A percentile compares a stretch with the other conserved stretches of the same genome.
Conservation (phyloP, 1,284 basidiomycete species). For the Inonotus obliquus region DNA sequence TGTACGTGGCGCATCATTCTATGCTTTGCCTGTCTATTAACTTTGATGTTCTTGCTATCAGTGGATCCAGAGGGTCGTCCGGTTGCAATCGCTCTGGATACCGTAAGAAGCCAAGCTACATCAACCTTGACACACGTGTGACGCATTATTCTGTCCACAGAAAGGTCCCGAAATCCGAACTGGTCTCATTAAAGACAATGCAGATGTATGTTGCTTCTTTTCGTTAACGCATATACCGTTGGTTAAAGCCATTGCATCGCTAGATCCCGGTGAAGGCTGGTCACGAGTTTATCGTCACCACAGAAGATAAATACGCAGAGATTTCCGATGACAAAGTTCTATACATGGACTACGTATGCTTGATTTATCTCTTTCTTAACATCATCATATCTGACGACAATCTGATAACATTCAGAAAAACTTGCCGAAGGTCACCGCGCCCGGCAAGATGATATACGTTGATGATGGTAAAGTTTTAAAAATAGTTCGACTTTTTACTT, state of each 20-base stretch:
- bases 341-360: slow-evolving; percentile 82
- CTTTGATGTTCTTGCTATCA: slow-evolving; percentile 22
- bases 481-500: not conserved
- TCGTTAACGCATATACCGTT: slow-evolving; percentile 10
- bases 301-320: slow-evolving; percentile 80
- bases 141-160: slow-evolving; percentile 33
- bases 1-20: slow-evolving; percentile 38
- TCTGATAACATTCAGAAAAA: slow-evolving; percentile 55
- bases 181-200: slow-evolving; percentile 83
- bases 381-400: not conserved
- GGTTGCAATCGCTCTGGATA: slow-evolving; percentile 97
- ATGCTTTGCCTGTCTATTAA: not conserved
- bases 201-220: slow-evolving; percentile 62
- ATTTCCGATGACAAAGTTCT: slow-evolving; percentile 78
- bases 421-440: slow-evolving; percentile 91
- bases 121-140: not conserved
- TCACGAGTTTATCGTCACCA: slow-evolving; percentile 92
- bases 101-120: slow-evolving; percentile 45
- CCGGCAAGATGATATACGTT: slow-evolving; percentile 95
- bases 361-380: slow-evolving; percentile 21
- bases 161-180: slow-evolving; percentile 99
- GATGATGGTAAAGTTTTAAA: slow-evolving; percentile 69
- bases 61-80: slow-evolving; percentile 77
- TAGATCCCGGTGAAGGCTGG: slow-evolving; percentile 84
- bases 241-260: slow-evolving; percentile 4